A percentile compares a stretch with the other conserved stretches of the same genome.
Conservation (phyloP, 805 yeast species). For the Priceomyces carsonii region DNA sequence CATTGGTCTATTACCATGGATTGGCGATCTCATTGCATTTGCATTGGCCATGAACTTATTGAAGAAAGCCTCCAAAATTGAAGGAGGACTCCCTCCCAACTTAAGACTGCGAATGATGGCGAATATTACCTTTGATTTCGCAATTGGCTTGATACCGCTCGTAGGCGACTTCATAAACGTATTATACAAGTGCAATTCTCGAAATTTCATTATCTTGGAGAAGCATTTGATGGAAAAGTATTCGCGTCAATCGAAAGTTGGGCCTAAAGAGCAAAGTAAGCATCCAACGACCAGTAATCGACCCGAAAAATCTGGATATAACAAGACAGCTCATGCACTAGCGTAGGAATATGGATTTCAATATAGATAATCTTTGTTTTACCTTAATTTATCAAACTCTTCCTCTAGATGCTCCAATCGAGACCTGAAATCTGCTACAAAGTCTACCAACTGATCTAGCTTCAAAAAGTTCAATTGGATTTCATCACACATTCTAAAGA, state of each 20-base stretch:
- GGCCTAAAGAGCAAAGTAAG: neutral
- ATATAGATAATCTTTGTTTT: too few species aligned
- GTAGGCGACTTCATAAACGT: constrained; percentile 73
- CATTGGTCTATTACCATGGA: constrained; percentile 43
- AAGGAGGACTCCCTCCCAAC: constrained; percentile 37
- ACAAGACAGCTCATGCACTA: neutral
- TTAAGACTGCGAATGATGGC: constrained; percentile 36
- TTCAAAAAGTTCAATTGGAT: constrained; percentile 54
- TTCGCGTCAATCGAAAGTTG: constrained; percentile 8
- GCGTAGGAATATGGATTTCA: neutral
- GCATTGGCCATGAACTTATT: constrained; percentile 32
- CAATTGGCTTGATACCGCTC: constrained; percentile 58
- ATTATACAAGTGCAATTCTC: constrained; percentile 73
- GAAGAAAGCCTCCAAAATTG: constrained; percentile 31
- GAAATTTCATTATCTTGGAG: constrained; percentile 61
- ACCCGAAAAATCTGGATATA: neutral
- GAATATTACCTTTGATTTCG: constrained; percentile 41
- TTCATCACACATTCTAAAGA: constrained; percentile 48
- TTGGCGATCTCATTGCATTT: constrained; percentile 35
- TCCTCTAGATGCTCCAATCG: constrained; percentile 37
- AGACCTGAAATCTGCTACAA: constrained; percentile 41
- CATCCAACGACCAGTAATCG: neutral
- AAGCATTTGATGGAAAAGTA: constrained; percentile 36
- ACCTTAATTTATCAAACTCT: constrained; percentile 12
- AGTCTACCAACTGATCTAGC: constrained; percentile 48